Percentiles rank a stretch among this genome's conserved stretches.
Conservation (phyloP, 768 basidiomycete species). For the Hortiboletus flavorubellus region DNA sequence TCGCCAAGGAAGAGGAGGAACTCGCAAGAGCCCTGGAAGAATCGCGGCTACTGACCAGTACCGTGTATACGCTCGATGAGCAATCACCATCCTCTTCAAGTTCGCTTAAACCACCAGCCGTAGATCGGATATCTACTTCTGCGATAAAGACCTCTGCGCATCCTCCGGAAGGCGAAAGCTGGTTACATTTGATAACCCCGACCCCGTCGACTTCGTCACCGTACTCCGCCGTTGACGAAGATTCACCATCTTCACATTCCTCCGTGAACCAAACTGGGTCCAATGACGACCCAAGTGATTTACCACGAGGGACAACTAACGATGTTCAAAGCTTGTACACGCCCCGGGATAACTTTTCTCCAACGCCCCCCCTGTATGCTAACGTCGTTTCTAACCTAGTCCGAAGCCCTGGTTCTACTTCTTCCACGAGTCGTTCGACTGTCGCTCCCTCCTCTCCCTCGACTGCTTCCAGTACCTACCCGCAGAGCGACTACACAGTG, state of each 20-base stretch:
- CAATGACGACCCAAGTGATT: constrained; percentile 4
- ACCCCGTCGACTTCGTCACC: constrained; percentile 22
- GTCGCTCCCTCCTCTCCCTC: constrained; percentile 5
- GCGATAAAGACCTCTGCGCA: constrained; percentile 12
- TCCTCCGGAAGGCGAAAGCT: constrained; percentile 29
- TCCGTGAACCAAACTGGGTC: constrained; percentile 17
- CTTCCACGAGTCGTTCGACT: constrained; percentile 12
- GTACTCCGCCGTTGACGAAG: constrained; percentile 16
- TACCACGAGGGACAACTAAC: neutral
- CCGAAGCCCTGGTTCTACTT: constrained; percentile 8
- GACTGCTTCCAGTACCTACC: neutral
- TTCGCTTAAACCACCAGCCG: constrained; percentile 6
- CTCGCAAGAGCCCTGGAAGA: constrained; percentile 60
- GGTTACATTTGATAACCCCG: constrained; percentile 31
- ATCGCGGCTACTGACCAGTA: constrained; percentile 35
- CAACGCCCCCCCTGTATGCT: constrained; percentile 24
- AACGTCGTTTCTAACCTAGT: constrained; percentile 23
- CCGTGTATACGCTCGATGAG: constrained; percentile 9
- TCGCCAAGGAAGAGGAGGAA: constrained; percentile 57
- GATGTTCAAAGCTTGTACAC: constrained; percentile 3
- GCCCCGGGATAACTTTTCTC: constrained; percentile 6
- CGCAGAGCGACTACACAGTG: constrained; percentile 11
- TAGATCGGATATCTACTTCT: constrained; percentile 17
- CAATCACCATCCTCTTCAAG: constrained; percentile 3
- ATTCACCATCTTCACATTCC: constrained; percentile 26